Evolutionary conservation across 2,329 filamentous ascomycete genomes (phyloP).

Genomic region (Colletotrichum sp.): DNA sequence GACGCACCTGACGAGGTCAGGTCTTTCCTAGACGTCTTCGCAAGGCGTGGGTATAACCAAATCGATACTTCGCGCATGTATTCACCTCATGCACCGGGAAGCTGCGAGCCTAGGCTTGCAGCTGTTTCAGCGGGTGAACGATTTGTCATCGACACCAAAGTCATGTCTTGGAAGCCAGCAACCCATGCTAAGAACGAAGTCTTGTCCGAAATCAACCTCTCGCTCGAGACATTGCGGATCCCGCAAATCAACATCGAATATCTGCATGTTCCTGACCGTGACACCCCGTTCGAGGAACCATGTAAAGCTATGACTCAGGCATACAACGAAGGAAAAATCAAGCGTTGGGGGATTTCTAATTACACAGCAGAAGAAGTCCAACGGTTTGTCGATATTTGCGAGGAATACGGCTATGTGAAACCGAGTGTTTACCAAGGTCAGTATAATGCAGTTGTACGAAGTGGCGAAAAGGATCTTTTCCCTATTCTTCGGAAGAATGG

Average conservation of each 20-base stretch:
- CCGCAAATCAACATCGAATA: constrained; percentile 38
- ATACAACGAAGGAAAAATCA: constrained; percentile 45
- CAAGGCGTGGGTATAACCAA: constrained; percentile 28
- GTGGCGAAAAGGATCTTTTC: constrained; percentile 45
- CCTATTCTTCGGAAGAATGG: constrained; percentile 43
- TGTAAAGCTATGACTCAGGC: constrained; percentile 45
- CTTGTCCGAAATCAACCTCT: constrained; percentile 31
- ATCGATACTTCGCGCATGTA: constrained; percentile 39
- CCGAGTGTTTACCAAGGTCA: constrained; percentile 53
- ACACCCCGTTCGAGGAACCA: constrained; percentile 44
- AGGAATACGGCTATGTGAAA: constrained; percentile 41
- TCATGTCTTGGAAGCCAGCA: constrained; percentile 27
- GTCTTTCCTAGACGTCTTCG: constrained; percentile 25
- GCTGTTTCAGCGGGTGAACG: constrained; percentile 27
- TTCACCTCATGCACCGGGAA: constrained; percentile 26
- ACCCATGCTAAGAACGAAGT: constrained; percentile 32
- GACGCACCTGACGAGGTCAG: constrained; percentile 29
- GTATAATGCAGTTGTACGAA: constrained; percentile 49
- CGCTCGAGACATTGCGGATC: constrained; percentile 32
- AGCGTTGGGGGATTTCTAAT: constrained; percentile 51
- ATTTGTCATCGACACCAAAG: constrained; percentile 41
- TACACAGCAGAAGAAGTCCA: constrained; percentile 48
- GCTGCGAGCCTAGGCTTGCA: constrained; percentile 35
- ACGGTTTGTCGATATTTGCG: constrained; percentile 45
- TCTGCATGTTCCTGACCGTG: constrained; percentile 50